Evolutionary conservation across 345 rosid genomes (phyloP).

Genomic region (Clausena lansium): DNA sequence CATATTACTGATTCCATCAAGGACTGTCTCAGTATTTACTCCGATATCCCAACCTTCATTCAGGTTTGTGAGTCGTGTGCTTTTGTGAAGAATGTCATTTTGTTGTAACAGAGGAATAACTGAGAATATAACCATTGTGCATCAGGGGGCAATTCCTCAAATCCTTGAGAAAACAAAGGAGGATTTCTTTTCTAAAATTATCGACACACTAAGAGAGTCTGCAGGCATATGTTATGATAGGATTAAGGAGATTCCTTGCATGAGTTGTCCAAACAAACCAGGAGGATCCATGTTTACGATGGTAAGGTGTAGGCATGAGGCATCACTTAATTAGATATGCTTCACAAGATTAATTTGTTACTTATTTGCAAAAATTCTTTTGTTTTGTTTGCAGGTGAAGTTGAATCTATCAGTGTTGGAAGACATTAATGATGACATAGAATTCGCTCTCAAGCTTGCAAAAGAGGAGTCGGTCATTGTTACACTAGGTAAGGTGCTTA

Average conservation of each 20-base stretch:
- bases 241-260: constrained; percentile 59
- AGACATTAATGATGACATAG: constrained; percentile 55
- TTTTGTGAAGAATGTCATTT: too few relatives aligned
- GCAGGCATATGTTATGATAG: constrained; percentile 47
- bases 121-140: not conserved
- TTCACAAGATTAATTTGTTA: not conserved
- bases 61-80: constrained; percentile 35
- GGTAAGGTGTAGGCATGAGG: constrained; percentile 31
- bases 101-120: too few relatives aligned
- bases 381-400: constrained; percentile 43
- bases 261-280: constrained; percentile 57
- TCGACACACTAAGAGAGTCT: constrained; percentile 38
- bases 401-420: constrained; percentile 53
- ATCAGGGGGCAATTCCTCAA: constrained; percentile 68
- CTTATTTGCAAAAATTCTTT: not conserved
- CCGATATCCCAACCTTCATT: constrained; percentile 49
- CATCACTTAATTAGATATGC: too few relatives aligned
- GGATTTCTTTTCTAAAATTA: constrained; percentile 54
- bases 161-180: constrained; percentile 63
- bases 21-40: constrained; percentile 22
- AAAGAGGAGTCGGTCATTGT: constrained; percentile 70
- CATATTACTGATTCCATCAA: constrained; percentile 30
- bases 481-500: constrained; percentile 50
- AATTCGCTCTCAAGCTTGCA: constrained; percentile 63
- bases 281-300: constrained; percentile 67